phyloP scores from a whole-genome alignment of 345 rosid genomes.

The Aquilaria malaccensis region DNA sequence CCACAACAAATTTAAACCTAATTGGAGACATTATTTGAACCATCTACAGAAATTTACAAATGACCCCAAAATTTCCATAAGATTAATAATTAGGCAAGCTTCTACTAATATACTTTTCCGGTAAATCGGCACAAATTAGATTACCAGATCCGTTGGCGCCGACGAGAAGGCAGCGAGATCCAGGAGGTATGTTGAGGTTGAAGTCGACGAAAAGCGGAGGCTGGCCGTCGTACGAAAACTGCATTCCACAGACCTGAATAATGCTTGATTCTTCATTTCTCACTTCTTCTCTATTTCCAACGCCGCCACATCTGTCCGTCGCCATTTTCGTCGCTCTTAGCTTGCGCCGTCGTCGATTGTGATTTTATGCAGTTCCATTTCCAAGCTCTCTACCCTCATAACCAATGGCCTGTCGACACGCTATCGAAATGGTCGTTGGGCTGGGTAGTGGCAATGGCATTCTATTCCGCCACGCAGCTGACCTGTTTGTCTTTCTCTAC shows the following conservation, averaged over 20 bases:
- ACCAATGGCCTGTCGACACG: slow-evolving; percentile 16
- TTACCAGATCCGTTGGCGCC: slow-evolving; percentile 97
- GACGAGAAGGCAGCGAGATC: slow-evolving; percentile 87
- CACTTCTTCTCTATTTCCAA: slow-evolving; percentile 1
- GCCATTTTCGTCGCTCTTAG: slow-evolving; percentile 25
- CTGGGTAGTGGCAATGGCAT: too few relatives aligned
- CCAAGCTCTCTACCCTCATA: too few relatives aligned
- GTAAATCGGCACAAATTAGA: not conserved
- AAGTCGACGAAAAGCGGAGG: slow-evolving; percentile 67
- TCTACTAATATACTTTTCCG: too few relatives aligned
- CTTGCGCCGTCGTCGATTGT: not conserved
- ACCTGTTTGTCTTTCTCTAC: too few relatives aligned
- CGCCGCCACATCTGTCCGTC: slow-evolving; percentile 20
- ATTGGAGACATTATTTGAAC: not conserved
- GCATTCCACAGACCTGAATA: slow-evolving; percentile 68
- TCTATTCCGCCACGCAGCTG: too few relatives aligned
- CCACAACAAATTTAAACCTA: not conserved
- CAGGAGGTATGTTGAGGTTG: slow-evolving; percentile 50
- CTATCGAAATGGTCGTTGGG: not conserved
- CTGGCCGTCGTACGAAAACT: slow-evolving; percentile 56
- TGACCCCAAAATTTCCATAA: not conserved
- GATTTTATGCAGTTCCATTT: slow-evolving; percentile 1
- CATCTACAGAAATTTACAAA: not conserved
- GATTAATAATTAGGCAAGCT: not conserved
- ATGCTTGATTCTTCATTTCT: slow-evolving; percentile 28